Evolutionary conservation across 495 filamentous ascomycete species (phyloP).

Genomic region (Podospora pseudoanserina): DNA sequence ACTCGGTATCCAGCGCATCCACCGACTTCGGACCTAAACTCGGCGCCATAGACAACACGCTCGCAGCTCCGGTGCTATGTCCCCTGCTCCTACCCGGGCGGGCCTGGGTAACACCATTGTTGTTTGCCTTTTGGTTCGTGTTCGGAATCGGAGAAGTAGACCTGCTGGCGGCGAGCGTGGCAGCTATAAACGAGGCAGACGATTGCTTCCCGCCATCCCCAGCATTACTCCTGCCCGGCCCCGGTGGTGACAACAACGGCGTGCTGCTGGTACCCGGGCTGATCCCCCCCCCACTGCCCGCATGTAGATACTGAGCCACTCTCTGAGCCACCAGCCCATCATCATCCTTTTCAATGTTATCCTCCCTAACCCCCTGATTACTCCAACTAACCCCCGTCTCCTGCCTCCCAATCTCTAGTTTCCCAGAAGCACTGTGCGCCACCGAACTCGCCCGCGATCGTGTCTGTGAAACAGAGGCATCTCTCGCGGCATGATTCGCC

Average conservation of each 20-base stretch:
- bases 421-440: not conserved
- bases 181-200: conserved; percentile 54
- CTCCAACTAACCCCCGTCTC: conserved; percentile 17
- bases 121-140: not conserved
- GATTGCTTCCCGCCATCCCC: conserved; percentile 13
- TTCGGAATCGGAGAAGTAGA: conserved; percentile 39
- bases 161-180: conserved; percentile 54
- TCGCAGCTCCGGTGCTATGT: conserved; percentile 24
- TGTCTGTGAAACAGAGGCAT: conserved; percentile 13
- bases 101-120: conserved; percentile 7
- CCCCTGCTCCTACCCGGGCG: conserved; percentile 16
- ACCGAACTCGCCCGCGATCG: not conserved
- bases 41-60: conserved; percentile 24
- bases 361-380: conserved; percentile 5
- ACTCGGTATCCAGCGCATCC: conserved; percentile 46
- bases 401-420: conserved; percentile 10
- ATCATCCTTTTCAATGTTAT: not conserved
- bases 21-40: conserved; percentile 21
- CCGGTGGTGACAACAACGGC: conserved; percentile 17
- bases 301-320: conserved; percentile 14
- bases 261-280: conserved; percentile 5
- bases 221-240: conserved; percentile 17
- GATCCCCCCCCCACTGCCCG: conserved; percentile 2
- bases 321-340: conserved; percentile 14
- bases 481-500: conserved; percentile 36